Conservation (phyloP, 257 asterid species). For the Handroanthus guayacan region DNA sequence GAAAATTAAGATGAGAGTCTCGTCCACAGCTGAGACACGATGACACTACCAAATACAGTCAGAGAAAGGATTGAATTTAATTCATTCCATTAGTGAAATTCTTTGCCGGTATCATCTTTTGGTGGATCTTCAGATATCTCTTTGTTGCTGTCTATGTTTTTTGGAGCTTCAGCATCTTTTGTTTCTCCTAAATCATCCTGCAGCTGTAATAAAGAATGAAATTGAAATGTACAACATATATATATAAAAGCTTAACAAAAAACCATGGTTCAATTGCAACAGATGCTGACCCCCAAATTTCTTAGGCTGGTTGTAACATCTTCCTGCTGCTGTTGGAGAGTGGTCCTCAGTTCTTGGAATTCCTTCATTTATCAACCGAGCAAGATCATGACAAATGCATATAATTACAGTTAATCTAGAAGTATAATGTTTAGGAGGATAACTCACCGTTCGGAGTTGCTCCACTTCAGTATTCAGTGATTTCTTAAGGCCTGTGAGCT, state of each 20-base stretch:
- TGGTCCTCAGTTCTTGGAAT: slow-evolving; percentile 82
- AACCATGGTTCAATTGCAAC: slow-evolving; percentile 5
- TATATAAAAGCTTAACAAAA: not conserved
- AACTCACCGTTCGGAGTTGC: slow-evolving; percentile 88
- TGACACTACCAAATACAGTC: not conserved
- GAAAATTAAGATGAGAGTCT: slow-evolving; percentile 28
- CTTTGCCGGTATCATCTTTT: slow-evolving; percentile 45
- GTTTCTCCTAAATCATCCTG: slow-evolving; percentile 60
- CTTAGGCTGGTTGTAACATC: slow-evolving; percentile 79
- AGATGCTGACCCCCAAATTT: slow-evolving; percentile 68
- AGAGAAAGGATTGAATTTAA: not conserved
- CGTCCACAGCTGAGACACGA: slow-evolving; percentile 10
- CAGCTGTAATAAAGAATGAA: slow-evolving; percentile 51
- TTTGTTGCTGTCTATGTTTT: slow-evolving; percentile 42
- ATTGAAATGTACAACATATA: slow-evolving; percentile 21
- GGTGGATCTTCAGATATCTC: slow-evolving; percentile 42
- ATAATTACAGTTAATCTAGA: slow-evolving; percentile 7
- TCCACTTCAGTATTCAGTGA: slow-evolving; percentile 82
- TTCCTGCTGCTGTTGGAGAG: slow-evolving; percentile 96
- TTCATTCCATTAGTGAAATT: slow-evolving; percentile 34
- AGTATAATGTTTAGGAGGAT: slow-evolving; percentile 10
- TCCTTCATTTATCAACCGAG: slow-evolving; percentile 56
- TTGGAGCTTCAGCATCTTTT: slow-evolving; percentile 44
- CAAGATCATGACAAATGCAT: slow-evolving; percentile 2
- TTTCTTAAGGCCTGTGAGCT: slow-evolving; percentile 76